Base-by-base conservation (phyloP, 495 filamentous ascomycete genomes). In the Aspergillus cavernicola region DNA sequence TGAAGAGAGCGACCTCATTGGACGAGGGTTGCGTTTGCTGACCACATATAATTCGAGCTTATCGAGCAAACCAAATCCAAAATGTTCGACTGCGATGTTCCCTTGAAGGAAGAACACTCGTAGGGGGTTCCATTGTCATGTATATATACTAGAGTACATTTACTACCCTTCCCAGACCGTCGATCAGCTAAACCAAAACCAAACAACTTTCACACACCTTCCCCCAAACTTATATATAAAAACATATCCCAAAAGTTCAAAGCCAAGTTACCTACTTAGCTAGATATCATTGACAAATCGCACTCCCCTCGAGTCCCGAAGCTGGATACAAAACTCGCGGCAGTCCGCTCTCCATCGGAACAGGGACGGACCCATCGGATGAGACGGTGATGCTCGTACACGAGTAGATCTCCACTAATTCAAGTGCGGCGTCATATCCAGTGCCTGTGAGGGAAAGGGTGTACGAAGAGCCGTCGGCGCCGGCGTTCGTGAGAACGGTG, bases 401-500 rank as follows among this genome's bases (percentile, higher is more conserved):
- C 5, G 65, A 69, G 41, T 76, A 53, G 9, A 81, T 50, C 58
- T 82, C 80, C 6, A 70, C 73, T 33, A 81, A 38, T 6, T 53
- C 18, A 8, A 41, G 41, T 1, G 69, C 70, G 10, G 68, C 48
- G 2, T 35, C n/a, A 54, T 66, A 79, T 0, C 73, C 76, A 2
- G 70, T 73, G 5, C 62, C 64, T 2, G 53, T 35, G 2, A 88
- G 62, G 0, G 67, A 74, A 20, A 84, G 65, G 0, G 72, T 75
- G 41, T 76, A 77, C 8, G 64, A 59, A 10, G 58, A 62, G 2
- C 77, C 77, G 6, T 60, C 62, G 0, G 64, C 54, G 1, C 87
- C 86, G 4, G 67, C 56, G 59, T 88, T 89, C 6, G 81, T 79
- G 39, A 84, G 72, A 2, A 88, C 72, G 0, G 78, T 80, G 50